These are phyloP conservation scores for Colletotrichum viniferum DNA, from an alignment of 2,329 filamentous ascomycete species.

Conservation along the genomic window DNA sequence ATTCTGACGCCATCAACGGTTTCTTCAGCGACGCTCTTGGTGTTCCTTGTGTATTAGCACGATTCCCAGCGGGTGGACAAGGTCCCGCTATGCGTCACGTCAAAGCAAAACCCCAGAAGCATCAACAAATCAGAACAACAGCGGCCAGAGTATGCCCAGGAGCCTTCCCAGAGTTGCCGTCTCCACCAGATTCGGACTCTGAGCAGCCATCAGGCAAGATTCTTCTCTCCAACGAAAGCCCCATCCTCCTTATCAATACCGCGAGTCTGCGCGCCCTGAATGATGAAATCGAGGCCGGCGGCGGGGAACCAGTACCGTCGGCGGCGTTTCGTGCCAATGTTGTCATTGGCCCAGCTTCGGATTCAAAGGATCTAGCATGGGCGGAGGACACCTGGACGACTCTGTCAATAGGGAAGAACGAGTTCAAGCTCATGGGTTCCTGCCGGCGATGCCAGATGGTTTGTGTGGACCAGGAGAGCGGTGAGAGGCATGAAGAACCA, in stretches of 20 bases:
- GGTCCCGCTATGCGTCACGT: conserved; percentile 68
- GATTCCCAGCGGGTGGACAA: conserved; percentile 74
- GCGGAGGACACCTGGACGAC: conserved; percentile 79
- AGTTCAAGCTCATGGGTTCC: conserved; percentile 76
- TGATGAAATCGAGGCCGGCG: conserved; percentile 65
- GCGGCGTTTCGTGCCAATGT: conserved; percentile 91
- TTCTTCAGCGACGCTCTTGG: conserved; percentile 82
- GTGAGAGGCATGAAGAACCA: conserved; percentile 79
- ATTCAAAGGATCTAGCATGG: conserved; percentile 62
- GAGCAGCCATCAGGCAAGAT: conserved; percentile 60
- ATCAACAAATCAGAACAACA: conserved; percentile 42
- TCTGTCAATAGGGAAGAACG: conserved; percentile 67
- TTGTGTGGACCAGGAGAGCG: conserved; percentile 87
- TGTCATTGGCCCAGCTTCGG: conserved; percentile 59
- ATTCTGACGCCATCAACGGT: conserved; percentile 63
- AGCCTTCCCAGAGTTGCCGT: conserved; percentile 58
- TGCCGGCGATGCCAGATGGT: conserved; percentile 97
- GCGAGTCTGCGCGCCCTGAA: conserved; percentile 84
- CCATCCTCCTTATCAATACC: conserved; percentile 82
- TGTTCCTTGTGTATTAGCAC: conserved; percentile 81
- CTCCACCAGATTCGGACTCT: conserved; percentile 62
- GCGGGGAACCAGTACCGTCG: conserved; percentile 68
- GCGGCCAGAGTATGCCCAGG: conserved; percentile 48
- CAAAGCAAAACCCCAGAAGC: conserved; percentile 71
- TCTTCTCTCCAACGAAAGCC: conserved; percentile 89